Base-by-base conservation (phyloP, 805 yeast species). In the Starmerella floricola region DNA sequence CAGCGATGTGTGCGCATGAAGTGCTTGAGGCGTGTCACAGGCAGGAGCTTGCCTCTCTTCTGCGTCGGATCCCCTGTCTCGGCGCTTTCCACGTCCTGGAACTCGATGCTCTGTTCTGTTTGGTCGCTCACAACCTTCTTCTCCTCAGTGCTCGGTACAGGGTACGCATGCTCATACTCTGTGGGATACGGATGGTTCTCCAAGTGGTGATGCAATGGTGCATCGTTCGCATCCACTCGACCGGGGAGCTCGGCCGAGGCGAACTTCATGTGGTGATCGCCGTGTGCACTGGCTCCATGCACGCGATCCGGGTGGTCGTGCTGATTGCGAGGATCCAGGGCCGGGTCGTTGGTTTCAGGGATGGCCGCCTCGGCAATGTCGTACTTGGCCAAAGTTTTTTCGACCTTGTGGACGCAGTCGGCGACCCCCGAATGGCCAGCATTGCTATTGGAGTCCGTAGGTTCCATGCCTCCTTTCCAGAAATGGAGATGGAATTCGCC, bases 21-120 rank as follows among this genome's bases (percentile, higher is more conserved):
- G 6, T 31, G 23, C 30, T 40, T 41, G n/a, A 40, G 16, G 17
- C 38, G 35, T 8, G 37, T 33, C 8, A 40, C 34, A 13, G 50
- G 44, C 15, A 43, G 33, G 21, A 11, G 6, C 31, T 35, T 27
- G 26, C 34, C 37, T 21, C 42, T 41, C 3, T 16, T 20, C 28
- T 34, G 30, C n/a, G n/a, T n/a, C n/a, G 20, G 23, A 29, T 20
- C 20, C 10, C 30, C 46, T 2, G 39, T 33, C 15, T 30, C 23
- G 13, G 39, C 37, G 2, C 55, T 56, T 2, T 44, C 48, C 12
- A 47, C 39, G 36, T 62, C 68, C 41, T 60, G 61, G 44, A 57
- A 44, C 33, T 57, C 51, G 28, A 67, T 58, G 35, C 44, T 36
- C 8, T 35, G 24, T 55, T 77, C 81, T 47, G 67, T 64, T 18